phyloP scores from a whole-genome alignment of 2,329 filamentous ascomycete species.

The Ascochyta clinopodiicola region DNA sequence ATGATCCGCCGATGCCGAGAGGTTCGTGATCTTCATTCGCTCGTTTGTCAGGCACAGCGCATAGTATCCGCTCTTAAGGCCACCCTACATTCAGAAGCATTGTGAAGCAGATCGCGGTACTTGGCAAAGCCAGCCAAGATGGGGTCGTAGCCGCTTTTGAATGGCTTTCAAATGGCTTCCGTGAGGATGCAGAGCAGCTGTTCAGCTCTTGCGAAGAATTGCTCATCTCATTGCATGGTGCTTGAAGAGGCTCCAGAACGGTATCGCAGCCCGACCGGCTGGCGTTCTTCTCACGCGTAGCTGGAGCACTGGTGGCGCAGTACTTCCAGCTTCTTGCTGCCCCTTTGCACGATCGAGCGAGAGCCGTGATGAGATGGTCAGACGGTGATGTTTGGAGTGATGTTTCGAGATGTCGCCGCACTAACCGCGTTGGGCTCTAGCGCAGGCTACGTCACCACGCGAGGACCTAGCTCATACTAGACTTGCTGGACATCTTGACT shows the following conservation, averaged over 20 bases:
- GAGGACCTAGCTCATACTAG: too few species aligned
- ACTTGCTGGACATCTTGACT: neutral
- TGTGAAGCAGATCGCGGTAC: conserved; percentile 10
- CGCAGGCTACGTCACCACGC: neutral
- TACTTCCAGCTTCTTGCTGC: conserved; percentile 1
- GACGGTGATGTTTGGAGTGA: conserved; percentile 38
- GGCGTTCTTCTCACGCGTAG: neutral
- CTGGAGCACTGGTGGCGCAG: neutral
- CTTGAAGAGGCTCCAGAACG: neutral
- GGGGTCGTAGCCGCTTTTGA: neutral
- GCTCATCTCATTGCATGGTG: neutral
- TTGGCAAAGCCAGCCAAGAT: conserved; percentile 3
- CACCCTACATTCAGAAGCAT: conserved; percentile 16
- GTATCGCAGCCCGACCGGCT: neutral
- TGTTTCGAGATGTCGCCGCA: conserved; percentile 26
- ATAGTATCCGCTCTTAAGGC: conserved; percentile 5
- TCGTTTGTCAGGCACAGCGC: conserved; percentile 9
- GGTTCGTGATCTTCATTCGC: conserved; percentile 11
- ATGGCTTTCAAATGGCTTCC: neutral
- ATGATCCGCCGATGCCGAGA: conserved; percentile 21
- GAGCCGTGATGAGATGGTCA: conserved; percentile 24
- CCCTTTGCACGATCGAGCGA: neutral
- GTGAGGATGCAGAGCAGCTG: neutral
- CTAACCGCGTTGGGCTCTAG: conserved; percentile 1
- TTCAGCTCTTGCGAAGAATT: neutral